Evolutionary conservation across 306 rosid species (phyloP).

Genomic region (Castanea mollissima): DNA sequence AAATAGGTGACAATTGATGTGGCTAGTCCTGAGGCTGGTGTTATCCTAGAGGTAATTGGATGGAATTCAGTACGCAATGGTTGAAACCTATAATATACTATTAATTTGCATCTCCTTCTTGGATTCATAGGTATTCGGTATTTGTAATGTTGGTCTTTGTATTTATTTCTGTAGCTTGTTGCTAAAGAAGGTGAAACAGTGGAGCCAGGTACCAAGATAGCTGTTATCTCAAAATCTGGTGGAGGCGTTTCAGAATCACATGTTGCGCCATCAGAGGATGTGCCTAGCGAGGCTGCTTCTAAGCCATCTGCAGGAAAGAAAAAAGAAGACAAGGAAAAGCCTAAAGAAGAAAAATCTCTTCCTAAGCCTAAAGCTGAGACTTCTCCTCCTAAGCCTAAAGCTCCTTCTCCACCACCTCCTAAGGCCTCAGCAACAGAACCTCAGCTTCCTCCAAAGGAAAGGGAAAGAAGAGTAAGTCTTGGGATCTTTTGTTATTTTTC

Average conservation of each 20-base stretch:
- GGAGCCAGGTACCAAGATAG: conserved; percentile 61
- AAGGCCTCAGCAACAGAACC: conserved; percentile 23
- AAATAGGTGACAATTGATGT: conserved; percentile 67
- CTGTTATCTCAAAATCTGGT: conserved; percentile 55
- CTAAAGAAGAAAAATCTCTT: conserved; percentile 33
- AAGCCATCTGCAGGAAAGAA: conserved; percentile 38
- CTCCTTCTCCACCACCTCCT: conserved; percentile 36
- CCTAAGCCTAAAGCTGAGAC: conserved; percentile 32
- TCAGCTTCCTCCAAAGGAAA: conserved; percentile 43
- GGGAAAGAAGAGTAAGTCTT: conserved; percentile 62
- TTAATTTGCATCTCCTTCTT: neutral
- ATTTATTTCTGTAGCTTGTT: conserved; percentile 33
- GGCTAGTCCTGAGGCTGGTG: conserved; percentile 55
- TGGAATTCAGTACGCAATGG: neutral
- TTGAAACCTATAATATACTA: neutral
- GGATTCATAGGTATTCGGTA: neutral
- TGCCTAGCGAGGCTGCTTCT: conserved; percentile 21
- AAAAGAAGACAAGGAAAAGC: conserved; percentile 28
- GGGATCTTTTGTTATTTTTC: conserved; percentile 7
- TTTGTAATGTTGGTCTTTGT: conserved; percentile 1
- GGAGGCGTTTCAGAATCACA: conserved; percentile 37
- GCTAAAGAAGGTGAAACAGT: conserved; percentile 62
- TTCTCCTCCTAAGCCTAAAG: conserved; percentile 33
- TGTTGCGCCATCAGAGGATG: conserved; percentile 39
- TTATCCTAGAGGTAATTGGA: conserved; percentile 42